Conservation (phyloP, 1,284 basidiomycete species). For the Trametes polyzona region DNA sequence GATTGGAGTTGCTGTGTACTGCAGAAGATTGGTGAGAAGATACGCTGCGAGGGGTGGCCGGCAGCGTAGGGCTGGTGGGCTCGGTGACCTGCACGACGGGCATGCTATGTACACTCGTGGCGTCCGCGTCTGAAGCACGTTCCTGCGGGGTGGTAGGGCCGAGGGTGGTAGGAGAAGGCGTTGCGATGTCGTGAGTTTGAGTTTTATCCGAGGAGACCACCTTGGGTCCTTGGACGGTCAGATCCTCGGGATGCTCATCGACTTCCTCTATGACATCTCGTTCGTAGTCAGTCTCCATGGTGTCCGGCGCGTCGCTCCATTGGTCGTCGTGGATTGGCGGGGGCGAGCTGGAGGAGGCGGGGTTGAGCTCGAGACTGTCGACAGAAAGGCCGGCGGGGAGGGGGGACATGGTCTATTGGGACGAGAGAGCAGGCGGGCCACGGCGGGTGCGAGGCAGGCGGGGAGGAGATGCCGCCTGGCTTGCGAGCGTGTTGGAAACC, state of each 20-base stretch:
- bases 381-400: constrained; percentile 35
- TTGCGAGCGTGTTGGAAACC: constrained; percentile 6
- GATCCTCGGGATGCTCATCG: constrained; percentile 32
- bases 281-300: constrained; percentile 42
- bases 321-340: constrained; percentile 37
- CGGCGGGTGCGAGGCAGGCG: neutral
- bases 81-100: constrained; percentile 56
- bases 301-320: constrained; percentile 44
- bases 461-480: constrained; percentile 13
- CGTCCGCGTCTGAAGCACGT: constrained; percentile 41
- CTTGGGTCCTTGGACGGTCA: constrained; percentile 41
- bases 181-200: constrained; percentile 31
- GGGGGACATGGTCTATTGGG: constrained; percentile 22
- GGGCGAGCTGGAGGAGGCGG: constrained; percentile 25
- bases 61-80: constrained; percentile 34
- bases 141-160: constrained; percentile 29
- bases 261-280: constrained; percentile 38
- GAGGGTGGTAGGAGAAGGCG: constrained; percentile 35
- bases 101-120: constrained; percentile 60
- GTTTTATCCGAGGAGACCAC: constrained; percentile 40
- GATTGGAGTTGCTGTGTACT: constrained; percentile 23
- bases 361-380: constrained; percentile 32
- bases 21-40: constrained; percentile 27
- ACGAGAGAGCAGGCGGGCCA: neutral
- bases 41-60: constrained; percentile 34